Base-by-base conservation (phyloP, 352 stramenopile species). In the Phytophthora ramorum region DNA sequence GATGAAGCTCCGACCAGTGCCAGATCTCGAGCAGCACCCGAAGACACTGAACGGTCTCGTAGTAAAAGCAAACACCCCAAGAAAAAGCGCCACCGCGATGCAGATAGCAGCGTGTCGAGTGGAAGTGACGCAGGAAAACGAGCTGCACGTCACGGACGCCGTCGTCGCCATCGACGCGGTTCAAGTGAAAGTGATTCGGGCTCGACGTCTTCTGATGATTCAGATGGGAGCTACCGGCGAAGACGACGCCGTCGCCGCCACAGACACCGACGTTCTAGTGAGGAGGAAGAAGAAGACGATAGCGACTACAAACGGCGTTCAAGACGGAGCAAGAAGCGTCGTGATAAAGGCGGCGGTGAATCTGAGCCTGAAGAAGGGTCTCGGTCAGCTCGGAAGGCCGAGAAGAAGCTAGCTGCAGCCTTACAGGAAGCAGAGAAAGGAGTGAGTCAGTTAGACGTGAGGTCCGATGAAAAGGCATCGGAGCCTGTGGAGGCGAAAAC, bases 251-350 rank as follows among this genome's bases (percentile, higher is more conserved):
- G 80, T 22, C 81, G 80, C 44, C 76, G 73, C 28, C 78, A 63
- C 37, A 71, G 55, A 62, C 75, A 74, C 34, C 69, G 70, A 35
- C 62, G 63, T 52, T 91, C 82, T 9, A 89, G 79, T 44, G 80
- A 90, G 13, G 83, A 87, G 1, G 73, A 87, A 5, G 73, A 84
- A 7, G 73, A 84, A 9, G 72, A 82, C 2, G 81, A 85, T 48
- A 83, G 74, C 55, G 76, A 87, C 55, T 66, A 79, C 60, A 83
- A 87, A 52, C 80, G 70, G 20, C 76, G 69, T 13, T 69, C 56
- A 0, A 75, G 69, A 32, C 52, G 70, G 47, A 57, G 76, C 34
- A 85, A 82, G 53, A 76, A 79, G 28, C 70, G 75, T 2, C 79
- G 76, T 13, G 76, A 86, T 28, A 75, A 82, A 32, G 63, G 55